Base-by-base conservation (phyloP, 441 rosid species). In the Pelargonium cotyledonis region DNA sequence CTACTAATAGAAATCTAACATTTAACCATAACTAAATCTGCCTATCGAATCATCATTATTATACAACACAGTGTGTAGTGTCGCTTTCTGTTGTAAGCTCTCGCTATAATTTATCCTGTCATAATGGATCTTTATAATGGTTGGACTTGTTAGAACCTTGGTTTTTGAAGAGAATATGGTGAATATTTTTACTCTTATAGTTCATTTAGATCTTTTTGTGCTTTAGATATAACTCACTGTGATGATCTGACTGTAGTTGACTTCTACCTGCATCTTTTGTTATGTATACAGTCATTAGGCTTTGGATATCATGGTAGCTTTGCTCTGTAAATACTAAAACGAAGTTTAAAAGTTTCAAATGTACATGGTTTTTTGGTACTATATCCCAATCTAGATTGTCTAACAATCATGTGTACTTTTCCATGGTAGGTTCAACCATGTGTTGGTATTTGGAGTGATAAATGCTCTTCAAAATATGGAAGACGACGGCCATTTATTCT, bases 381-480 rank as follows among this genome's bases (percentile, higher is more conserved):
- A 8, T 16, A 55, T 55, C 61, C 18, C 18, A 55, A 55, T 55
- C 61, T 23, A 69, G 62, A 60, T 58, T 70, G 47, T 57, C 58
- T 77, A 62, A 67, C 64, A n/a, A n/a, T n/a, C n/a, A n/a, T 76
- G 15, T 66, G 72, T 67, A 35, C 65, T 75, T 76, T 74, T 70
- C 69, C 61, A 67, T 82, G 73, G 65, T 80, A 91, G 98, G 95
- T 91, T 83, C 97, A 94, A 85, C 98, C 97, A 71, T 91, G 90
- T 80, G 96, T 94, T 71, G 98, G 98, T 68, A 91, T 91, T 65
- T 91, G 97, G 97, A 94, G 98, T 80, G 98, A 91, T 76, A 94
- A 91, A 77, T 91, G 96, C 80, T 78, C 87, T 70, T 91, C 97
- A 40, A 89, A 85, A 76, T 91, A 82, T 67, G 99, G 97, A 75